Evolutionary conservation across 2,329 filamentous ascomycete species (phyloP), one percentile per base, ranked within the genome.

Genomic region (Cryphonectria nitschkei): DNA sequence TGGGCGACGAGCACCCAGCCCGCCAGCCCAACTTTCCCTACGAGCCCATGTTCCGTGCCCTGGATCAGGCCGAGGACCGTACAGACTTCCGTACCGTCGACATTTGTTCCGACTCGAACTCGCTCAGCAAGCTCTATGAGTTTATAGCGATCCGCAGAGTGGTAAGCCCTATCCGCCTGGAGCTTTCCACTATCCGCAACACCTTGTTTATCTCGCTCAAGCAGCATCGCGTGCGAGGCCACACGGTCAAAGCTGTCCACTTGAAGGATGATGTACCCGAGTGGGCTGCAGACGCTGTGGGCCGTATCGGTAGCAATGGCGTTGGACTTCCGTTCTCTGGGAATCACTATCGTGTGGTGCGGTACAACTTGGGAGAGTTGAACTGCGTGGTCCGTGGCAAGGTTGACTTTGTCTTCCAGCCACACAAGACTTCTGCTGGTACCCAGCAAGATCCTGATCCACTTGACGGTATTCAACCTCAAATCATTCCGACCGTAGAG

Each of bases 31-130:
- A 43, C 50, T 70, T 65, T 43, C 60, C 65, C 22, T 70, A 70
- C 68, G 70, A 72, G 65, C 70, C 70, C 19, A 68, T 68, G 43
- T 65, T 72, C n/a, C 68, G 68, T 9, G 70, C 68, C 14, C 61
- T 70, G 5, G 67, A 70, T 43, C 19, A 41, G 26, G 65, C n/a
- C 37, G 26, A 39, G 32, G 26, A 39, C 32, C n/a, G 32, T 37
- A 13, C n/a, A 41, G 26, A 60, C 13, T 64, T 72, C 62, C 39
- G 19, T 11, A 32, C 52, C 6, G 41, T 68, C 29, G 71, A 71
- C 66, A 37, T 73, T 34, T 37, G 70, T 11, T 68, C 71, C 29
- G 71, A 71, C 64, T 37, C 56, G 37, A 50, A 58, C 26, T 68
- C 71, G 1, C 63, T 73, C 4, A 41, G 43, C 16, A 37, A 62